Conservation (phyloP, 1,284 basidiomycete species). For the Salmacisia buchloeana region DNA sequence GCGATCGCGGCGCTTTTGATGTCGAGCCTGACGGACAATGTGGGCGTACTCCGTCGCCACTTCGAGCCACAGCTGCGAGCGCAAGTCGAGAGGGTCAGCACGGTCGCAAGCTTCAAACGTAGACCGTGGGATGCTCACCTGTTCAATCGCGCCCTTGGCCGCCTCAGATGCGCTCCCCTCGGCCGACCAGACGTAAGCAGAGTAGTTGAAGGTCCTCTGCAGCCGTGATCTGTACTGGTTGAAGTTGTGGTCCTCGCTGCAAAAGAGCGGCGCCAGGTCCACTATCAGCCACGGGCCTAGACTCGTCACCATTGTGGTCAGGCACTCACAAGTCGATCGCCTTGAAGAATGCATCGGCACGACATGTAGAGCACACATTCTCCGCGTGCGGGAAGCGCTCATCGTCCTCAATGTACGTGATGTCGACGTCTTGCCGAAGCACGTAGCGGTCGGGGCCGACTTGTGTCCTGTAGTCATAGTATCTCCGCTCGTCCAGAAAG, state of each 20-base stretch:
- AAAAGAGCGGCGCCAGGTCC: not conserved
- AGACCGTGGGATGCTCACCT: not conserved
- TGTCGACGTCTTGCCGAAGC: not conserved
- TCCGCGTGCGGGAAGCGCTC: constrained; percentile 5
- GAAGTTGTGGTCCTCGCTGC: not conserved
- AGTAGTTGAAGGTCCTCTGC: not conserved
- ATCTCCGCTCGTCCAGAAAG: constrained; percentile 3
- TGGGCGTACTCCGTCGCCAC: not conserved
- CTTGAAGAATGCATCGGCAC: not conserved
- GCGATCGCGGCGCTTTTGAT: constrained; percentile 1
- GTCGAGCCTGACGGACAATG: not conserved
- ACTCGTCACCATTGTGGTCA: not conserved
- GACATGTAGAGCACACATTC: not conserved
- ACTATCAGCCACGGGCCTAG: not conserved
- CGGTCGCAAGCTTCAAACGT: not conserved
- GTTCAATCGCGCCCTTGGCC: not conserved
- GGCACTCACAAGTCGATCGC: not conserved
- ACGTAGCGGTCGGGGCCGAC: not conserved
- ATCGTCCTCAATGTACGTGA: not conserved
- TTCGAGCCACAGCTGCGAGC: constrained; percentile 1
- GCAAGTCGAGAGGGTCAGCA: not conserved
- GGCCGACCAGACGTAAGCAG: not conserved
- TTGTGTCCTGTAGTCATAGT: not conserved
- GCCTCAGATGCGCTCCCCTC: not conserved
- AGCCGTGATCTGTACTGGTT: not conserved